Conservation (phyloP, 306 rosid species). For the Trifolium subterraneum region DNA sequence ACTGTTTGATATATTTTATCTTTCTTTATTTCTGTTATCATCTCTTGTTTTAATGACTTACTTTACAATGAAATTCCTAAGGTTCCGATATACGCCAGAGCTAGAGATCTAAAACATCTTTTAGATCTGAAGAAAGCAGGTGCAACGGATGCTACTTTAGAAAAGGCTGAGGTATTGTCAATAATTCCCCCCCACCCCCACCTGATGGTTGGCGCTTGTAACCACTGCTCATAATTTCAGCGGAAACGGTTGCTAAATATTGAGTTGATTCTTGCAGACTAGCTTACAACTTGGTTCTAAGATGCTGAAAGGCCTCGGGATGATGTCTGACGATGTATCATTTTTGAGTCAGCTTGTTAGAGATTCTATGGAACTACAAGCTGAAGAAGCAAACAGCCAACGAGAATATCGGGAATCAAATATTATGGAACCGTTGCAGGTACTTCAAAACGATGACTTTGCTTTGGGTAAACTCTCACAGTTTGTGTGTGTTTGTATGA, state of each 20-base stretch:
- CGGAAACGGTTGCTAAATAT: slow-evolving; percentile 34
- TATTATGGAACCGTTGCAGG: slow-evolving; percentile 83
- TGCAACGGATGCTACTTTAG: slow-evolving; percentile 91
- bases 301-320: slow-evolving; percentile 93
- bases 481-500: not conserved
- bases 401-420: slow-evolving; percentile 58
- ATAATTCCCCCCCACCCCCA: not conserved
- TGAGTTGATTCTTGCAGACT: slow-evolving; percentile 65
- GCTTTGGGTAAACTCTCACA: slow-evolving; percentile 19
- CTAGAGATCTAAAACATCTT: slow-evolving; percentile 85
- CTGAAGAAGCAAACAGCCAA: slow-evolving; percentile 65
- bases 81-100: slow-evolving; percentile 95
- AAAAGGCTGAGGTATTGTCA: slow-evolving; percentile 79
- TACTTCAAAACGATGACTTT: slow-evolving; percentile 48
- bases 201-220: slow-evolving; percentile 28
- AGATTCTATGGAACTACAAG: slow-evolving; percentile 92
- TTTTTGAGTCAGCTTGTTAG: slow-evolving; percentile 85
- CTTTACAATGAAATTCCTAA: slow-evolving; percentile 49
- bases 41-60: slow-evolving; percentile 36
- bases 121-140: slow-evolving; percentile 91
- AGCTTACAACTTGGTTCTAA: slow-evolving; percentile 96
- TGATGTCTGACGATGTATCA: slow-evolving; percentile 95
- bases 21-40: slow-evolving; percentile 7
- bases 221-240: slow-evolving; percentile 10
- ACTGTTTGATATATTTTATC: not conserved